Percentiles rank a stretch among this genome's conserved stretches.
Conservation (phyloP, 148 eudicot species). For the Rhododendron ovatum region DNA sequence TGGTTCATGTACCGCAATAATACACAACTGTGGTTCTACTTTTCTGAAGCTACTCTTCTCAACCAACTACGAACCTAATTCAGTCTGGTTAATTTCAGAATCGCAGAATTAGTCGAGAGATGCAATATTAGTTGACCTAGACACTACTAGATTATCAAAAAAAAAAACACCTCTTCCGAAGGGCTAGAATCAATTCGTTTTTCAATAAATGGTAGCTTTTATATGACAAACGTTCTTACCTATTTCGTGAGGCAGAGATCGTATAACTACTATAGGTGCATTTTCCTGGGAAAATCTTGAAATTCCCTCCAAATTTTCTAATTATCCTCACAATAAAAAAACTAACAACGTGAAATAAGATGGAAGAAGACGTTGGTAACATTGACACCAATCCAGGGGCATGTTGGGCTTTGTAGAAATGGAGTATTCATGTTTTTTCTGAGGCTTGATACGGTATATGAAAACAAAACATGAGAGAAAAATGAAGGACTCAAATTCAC, state of each 20-base stretch:
- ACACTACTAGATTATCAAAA: too few relatives aligned
- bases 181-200: not conserved
- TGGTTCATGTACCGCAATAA: not conserved
- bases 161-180: not conserved
- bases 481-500: too few relatives aligned
- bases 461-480: too few relatives aligned
- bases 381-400: not conserved
- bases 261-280: not conserved
- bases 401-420: not conserved
- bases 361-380: not conserved
- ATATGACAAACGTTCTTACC: not conserved
- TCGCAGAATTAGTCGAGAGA: not conserved
- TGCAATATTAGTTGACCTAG: too few relatives aligned
- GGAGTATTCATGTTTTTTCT: not conserved
- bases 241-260: not conserved
- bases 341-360: not conserved
- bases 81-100: not conserved
- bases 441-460: too few relatives aligned
- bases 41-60: slow-evolving; percentile 5
- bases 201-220: not conserved
- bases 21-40: not conserved
- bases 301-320: not conserved
- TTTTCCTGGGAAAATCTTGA: not conserved
- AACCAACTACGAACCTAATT: not conserved
- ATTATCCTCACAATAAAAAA: not conserved